Percentiles rank a stretch among this genome's conserved stretches.
Conservation (phyloP, 2,329 filamentous ascomycete species). For the Penicillium olsonii region DNA sequence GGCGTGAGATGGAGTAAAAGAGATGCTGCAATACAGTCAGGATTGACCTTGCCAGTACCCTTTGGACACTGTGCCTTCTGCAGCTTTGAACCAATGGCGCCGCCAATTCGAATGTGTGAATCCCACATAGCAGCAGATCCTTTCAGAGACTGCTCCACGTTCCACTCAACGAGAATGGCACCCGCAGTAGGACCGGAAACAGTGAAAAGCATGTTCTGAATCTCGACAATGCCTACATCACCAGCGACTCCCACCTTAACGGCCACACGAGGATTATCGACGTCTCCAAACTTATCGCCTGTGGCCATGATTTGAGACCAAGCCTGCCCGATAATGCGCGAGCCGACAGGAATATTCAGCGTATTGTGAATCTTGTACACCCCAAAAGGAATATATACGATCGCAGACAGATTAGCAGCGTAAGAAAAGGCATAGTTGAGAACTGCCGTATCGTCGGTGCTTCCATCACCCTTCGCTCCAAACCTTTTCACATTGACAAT, state of each 20-base stretch:
- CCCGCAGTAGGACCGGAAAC: conserved; percentile 38
- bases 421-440: conserved; percentile 22
- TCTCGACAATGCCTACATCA: conserved; percentile 38
- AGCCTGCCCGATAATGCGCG: conserved; percentile 62
- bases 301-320: conserved; percentile 37
- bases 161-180: conserved; percentile 40
- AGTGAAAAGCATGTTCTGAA: conserved; percentile 39
- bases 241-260: conserved; percentile 32
- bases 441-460: conserved; percentile 43
- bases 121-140: conserved; percentile 35
- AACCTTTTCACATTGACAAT: conserved; percentile 44
- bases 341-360: conserved; percentile 62
- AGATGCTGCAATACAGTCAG: conserved; percentile 32
- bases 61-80: conserved; percentile 34
- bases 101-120: conserved; percentile 42
- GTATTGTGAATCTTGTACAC: conserved; percentile 71
- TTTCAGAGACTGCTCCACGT: conserved; percentile 30
- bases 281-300: conserved; percentile 31
- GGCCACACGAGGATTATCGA: conserved; percentile 24
- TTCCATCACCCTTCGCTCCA: conserved; percentile 53
- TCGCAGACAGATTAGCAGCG: conserved; percentile 26
- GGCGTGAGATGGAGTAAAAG: conserved; percentile 66
- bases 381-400: conserved; percentile 76
- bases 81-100: conserved; percentile 37
- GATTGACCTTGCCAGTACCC: conserved; percentile 8